Evolutionary conservation across 2,329 filamentous ascomycete species (phyloP).

Genomic region (Botrytis hyacinthi): DNA sequence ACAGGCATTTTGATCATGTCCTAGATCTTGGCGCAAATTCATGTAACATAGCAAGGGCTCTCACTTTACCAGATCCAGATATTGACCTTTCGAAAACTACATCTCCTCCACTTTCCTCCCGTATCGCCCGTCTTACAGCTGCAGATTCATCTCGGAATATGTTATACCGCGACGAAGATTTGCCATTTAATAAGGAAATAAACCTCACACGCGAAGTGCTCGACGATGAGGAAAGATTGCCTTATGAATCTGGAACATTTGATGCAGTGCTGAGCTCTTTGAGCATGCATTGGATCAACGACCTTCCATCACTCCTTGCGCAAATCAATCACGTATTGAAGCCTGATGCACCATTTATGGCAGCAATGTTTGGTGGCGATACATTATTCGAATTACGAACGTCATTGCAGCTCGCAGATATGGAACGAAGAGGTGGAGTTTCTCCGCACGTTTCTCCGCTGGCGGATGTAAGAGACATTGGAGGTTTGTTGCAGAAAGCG

Average conservation of each 20-base stretch:
- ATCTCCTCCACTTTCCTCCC: conserved; percentile 65
- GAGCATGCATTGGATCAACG: conserved; percentile 96
- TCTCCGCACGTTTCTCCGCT: conserved; percentile 87
- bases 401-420: conserved; percentile 86
- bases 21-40: conserved; percentile 95
- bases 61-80: conserved; percentile 69
- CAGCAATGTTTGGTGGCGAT: conserved; percentile 95
- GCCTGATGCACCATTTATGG: conserved; percentile 87
- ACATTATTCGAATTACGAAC: conserved; percentile 91
- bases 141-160: conserved; percentile 77
- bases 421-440: conserved; percentile 87
- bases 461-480: conserved; percentile 88
- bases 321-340: conserved; percentile 87
- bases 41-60: conserved; percentile 84
- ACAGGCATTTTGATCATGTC: conserved; percentile 76
- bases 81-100: conserved; percentile 51
- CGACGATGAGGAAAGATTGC: conserved; percentile 70
- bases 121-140: conserved; percentile 73
- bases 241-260: conserved; percentile 74
- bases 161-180: conserved; percentile 74
- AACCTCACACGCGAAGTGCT: conserved; percentile 73
- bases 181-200: conserved; percentile 72
- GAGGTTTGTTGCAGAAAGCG: conserved; percentile 78
- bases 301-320: conserved; percentile 78
- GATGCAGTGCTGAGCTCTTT: conserved; percentile 88